phyloP scores from a whole-genome alignment of 2,329 filamentous ascomycete genomes.

The Hypoxylon sp. region DNA sequence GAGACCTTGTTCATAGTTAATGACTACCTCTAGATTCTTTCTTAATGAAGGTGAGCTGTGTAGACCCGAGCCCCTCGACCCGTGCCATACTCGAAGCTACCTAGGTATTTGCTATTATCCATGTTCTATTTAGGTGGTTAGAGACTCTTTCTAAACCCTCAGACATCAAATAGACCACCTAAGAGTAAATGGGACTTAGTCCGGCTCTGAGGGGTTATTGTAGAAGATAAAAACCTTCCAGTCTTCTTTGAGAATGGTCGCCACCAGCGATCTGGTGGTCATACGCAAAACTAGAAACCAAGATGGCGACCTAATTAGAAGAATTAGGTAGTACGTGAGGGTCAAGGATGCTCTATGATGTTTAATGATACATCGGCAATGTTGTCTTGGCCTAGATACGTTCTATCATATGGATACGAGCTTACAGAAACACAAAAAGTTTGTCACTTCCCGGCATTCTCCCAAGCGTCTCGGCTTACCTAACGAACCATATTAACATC shows the following conservation, averaged over 20 bases:
- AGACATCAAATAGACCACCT: background rate
- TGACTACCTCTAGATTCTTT: conserved; percentile 1
- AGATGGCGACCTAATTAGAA: background rate
- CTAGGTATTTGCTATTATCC: conserved; percentile 1
- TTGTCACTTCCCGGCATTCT: background rate
- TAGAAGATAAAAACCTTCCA: background rate
- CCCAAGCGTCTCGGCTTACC: conserved; percentile 1
- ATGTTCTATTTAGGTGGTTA: background rate
- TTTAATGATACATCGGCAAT: background rate
- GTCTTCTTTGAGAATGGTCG: background rate
- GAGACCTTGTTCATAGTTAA: background rate
- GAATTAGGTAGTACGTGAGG: background rate
- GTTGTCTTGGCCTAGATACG: background rate
- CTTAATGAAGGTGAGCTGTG: background rate
- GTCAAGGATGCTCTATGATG: background rate
- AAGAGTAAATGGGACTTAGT: background rate
- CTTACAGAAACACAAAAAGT: background rate
- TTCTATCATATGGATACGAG: background rate
- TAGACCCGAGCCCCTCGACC: conserved; percentile 12
- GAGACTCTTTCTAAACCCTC: conserved; percentile 1
- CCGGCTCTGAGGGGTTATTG: background rate
- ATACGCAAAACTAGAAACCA: background rate
- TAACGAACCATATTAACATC: background rate
- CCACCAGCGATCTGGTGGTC: background rate
- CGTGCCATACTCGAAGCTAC: conserved; percentile 8